Conservation (phyloP, 768 basidiomycete genomes). For the Hebeloma cylindrosporum region DNA sequence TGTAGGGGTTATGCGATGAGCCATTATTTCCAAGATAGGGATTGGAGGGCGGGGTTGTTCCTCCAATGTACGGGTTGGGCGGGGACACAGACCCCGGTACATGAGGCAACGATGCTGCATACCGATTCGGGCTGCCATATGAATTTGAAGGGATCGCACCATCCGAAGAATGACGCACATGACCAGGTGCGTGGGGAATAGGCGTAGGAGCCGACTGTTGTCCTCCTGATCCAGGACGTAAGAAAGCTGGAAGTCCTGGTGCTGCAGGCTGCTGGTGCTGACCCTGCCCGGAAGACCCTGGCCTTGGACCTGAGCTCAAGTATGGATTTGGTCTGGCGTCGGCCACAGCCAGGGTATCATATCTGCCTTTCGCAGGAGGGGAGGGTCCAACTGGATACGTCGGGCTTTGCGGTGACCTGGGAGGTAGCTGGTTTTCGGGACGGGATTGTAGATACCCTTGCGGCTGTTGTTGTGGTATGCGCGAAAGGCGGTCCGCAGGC, state of each 20-base stretch:
- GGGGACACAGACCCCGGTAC: slow-evolving; percentile 1
- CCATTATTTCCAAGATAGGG: slow-evolving; percentile 4
- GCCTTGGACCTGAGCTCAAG: background rate
- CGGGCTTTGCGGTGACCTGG: background rate
- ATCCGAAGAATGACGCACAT: slow-evolving; percentile 16
- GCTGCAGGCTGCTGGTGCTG: slow-evolving; percentile 2
- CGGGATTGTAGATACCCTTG: slow-evolving; percentile 29
- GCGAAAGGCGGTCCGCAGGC: slow-evolving; percentile 50
- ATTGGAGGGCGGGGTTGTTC: slow-evolving; percentile 3
- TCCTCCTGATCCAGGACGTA: slow-evolving; percentile 37
- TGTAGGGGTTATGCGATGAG: slow-evolving; percentile 15
- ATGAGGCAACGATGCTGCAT: background rate
- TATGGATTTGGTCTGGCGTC: background rate
- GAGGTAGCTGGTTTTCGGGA: slow-evolving; percentile 12
- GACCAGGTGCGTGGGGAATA: slow-evolving; percentile 8
- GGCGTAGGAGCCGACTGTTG: slow-evolving; percentile 14
- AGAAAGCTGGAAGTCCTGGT: slow-evolving; percentile 30
- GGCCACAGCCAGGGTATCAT: background rate
- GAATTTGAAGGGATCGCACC: slow-evolving; percentile 11
- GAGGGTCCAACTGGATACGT: background rate
- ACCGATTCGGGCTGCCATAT: slow-evolving; percentile 4
- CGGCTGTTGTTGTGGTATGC: slow-evolving; percentile 37
- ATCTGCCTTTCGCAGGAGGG: slow-evolving; percentile 1
- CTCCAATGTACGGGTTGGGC: slow-evolving; percentile 22
- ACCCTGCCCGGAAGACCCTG: background rate